Percentiles rank a stretch among this genome's conserved stretches.
Conservation (phyloP, 352 stramenopile genomes). For the Pythium sukuiense region DNA sequence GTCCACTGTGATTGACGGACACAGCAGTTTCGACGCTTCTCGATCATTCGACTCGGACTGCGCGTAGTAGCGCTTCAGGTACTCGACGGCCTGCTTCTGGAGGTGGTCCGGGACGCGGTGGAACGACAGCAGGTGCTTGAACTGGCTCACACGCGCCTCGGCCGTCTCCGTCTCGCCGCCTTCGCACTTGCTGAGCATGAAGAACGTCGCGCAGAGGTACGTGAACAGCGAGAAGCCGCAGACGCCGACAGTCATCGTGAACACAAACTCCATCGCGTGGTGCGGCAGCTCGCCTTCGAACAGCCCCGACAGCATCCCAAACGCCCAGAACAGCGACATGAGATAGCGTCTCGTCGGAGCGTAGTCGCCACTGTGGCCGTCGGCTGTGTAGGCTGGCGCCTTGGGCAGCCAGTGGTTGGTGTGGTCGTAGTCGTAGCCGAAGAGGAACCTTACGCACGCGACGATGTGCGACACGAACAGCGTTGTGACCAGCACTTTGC, state of each 20-base stretch:
- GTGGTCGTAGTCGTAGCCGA: conserved; percentile 43
- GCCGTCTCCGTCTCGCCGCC: conserved; percentile 47
- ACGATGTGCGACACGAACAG: conserved; percentile 54
- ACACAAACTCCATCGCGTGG: conserved; percentile 49
- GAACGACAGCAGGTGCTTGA: conserved; percentile 66
- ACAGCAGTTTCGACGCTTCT: conserved; percentile 55
- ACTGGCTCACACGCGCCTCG: conserved; percentile 65
- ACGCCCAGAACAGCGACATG: conserved; percentile 66
- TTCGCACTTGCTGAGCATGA: conserved; percentile 75
- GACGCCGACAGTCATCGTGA: conserved; percentile 55
- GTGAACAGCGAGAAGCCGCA: conserved; percentile 71
- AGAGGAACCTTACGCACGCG: conserved; percentile 51
- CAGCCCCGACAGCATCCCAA: conserved; percentile 53
- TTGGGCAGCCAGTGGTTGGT: conserved; percentile 52
- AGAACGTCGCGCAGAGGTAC: conserved; percentile 71
- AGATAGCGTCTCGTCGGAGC: conserved; percentile 37
- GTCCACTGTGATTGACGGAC: conserved; percentile 66
- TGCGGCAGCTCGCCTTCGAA: conserved; percentile 66
- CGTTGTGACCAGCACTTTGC: conserved; percentile 52
- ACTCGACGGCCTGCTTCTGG: conserved; percentile 56
- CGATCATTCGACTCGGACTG: conserved; percentile 63
- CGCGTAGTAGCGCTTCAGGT: conserved; percentile 67
- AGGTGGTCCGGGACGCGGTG: conserved; percentile 55
- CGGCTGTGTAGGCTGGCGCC: not conserved
- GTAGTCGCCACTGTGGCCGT: conserved; percentile 15